Evolutionary conservation across 2,329 filamentous ascomycete species (phyloP).

Genomic region (Colletotrichum kahawae): DNA sequence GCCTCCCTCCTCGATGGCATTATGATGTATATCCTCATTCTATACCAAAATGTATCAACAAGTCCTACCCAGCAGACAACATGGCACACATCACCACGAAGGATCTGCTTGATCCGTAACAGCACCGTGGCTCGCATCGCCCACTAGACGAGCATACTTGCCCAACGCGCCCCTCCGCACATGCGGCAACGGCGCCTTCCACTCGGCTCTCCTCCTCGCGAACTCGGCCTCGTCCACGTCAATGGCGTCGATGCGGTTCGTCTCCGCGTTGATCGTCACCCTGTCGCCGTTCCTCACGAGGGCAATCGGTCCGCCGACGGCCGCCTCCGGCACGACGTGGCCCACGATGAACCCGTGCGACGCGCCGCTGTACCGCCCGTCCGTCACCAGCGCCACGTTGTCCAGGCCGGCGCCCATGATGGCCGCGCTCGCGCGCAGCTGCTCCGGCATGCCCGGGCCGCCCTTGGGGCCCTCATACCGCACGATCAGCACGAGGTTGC

Average conservation of each 20-base stretch:
- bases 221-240: conserved; percentile 75
- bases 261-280: conserved; percentile 85
- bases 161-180: conserved; percentile 85
- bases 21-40: neutral
- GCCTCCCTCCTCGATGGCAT: neutral
- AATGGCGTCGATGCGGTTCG: conserved; percentile 72
- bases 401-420: conserved; percentile 91
- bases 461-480: conserved; percentile 91
- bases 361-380: conserved; percentile 88
- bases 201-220: conserved; percentile 63
- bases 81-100: conserved; percentile 19
- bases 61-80: neutral
- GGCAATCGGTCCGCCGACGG: conserved; percentile 86
- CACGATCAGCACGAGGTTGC: conserved; percentile 88
- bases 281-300: conserved; percentile 80
- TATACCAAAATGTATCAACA: neutral
- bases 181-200: conserved; percentile 73
- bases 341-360: conserved; percentile 94
- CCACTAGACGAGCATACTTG: conserved; percentile 88
- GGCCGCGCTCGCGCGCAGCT: conserved; percentile 84
- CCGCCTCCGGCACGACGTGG: conserved; percentile 90
- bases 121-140: conserved; percentile 89
- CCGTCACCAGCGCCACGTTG: conserved; percentile 90
- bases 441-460: conserved; percentile 95
- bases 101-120: conserved; percentile 71